A percentile compares a stretch with the other conserved stretches of the same genome.
These are phyloP conservation scores for Hymenoscyphus scutula DNA, from an alignment of 2,329 filamentous ascomycete genomes.

Conservation along the genomic window DNA sequence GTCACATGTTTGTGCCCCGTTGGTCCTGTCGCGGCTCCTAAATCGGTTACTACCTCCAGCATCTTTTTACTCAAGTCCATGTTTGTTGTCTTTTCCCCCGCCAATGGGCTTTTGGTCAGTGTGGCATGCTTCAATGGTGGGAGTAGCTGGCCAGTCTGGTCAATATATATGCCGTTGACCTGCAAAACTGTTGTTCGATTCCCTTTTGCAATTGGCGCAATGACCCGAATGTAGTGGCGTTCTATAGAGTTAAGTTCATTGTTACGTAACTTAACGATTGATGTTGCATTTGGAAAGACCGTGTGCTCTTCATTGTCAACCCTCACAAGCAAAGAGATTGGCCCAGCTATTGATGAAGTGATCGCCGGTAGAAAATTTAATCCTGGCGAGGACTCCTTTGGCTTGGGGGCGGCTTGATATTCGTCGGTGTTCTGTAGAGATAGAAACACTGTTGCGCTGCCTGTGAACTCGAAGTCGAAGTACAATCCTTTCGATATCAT, in stretches of 20 bases:
- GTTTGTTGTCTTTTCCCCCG: neutral
- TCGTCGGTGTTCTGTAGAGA: constrained; percentile 24
- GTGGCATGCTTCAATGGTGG: constrained; percentile 4
- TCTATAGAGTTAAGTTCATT: constrained; percentile 19
- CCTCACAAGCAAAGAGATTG: constrained; percentile 29
- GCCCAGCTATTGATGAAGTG: constrained; percentile 22
- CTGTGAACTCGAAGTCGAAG: constrained; percentile 29
- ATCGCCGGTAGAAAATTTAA: constrained; percentile 16
- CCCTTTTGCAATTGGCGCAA: constrained; percentile 29
- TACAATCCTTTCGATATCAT: constrained; percentile 23
- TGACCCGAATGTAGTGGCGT: constrained; percentile 27
- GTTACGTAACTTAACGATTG: constrained; percentile 20
- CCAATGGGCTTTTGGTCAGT: neutral
- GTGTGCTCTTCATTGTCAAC: constrained; percentile 32
- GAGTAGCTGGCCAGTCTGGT: constrained; percentile 24
- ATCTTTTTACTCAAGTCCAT: constrained; percentile 21
- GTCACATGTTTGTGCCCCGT: constrained; percentile 16
- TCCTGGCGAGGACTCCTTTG: neutral
- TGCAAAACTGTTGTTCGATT: constrained; percentile 25
- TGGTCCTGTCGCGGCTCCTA: constrained; percentile 26
- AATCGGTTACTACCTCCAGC: constrained; percentile 37
- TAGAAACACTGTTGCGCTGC: constrained; percentile 23
- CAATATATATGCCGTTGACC: constrained; percentile 30
- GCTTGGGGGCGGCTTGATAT: neutral
- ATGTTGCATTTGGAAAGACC: constrained; percentile 28